phyloP scores from a whole-genome alignment of 495 filamentous ascomycete genomes.

The Penicillium bialowiezense region DNA sequence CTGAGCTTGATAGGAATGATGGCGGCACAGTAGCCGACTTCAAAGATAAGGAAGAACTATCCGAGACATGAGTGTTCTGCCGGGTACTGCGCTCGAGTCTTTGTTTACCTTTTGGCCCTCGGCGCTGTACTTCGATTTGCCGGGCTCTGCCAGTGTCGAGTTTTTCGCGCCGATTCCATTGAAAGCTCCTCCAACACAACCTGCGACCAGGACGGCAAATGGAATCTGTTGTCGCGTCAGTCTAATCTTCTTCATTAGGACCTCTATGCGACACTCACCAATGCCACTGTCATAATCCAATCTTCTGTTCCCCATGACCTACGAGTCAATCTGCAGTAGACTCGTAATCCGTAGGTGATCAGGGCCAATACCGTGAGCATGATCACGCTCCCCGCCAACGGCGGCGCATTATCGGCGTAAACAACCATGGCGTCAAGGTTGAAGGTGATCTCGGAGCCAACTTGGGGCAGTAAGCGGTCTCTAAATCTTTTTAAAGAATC shows the following conservation, averaged over 20 bases:
- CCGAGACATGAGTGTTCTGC: neutral
- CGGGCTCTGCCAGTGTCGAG: conserved; percentile 8
- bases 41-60: conserved; percentile 26
- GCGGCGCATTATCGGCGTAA: conserved; percentile 18
- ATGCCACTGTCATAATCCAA: conserved; percentile 26
- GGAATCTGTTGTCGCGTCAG: conserved; percentile 14
- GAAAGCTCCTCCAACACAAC: conserved; percentile 23
- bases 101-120: conserved; percentile 16
- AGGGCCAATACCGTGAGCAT: conserved; percentile 18
- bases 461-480: conserved; percentile 15
- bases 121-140: conserved; percentile 15
- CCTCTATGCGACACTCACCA: conserved; percentile 6
- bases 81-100: neutral
- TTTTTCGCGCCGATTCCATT: conserved; percentile 22
- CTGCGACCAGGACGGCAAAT: conserved; percentile 19
- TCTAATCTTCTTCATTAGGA: neutral
- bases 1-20: conserved; percentile 31
- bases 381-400: conserved; percentile 18
- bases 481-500: neutral
- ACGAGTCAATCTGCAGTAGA: conserved; percentile 16
- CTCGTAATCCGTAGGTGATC: conserved; percentile 16
- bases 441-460: neutral
- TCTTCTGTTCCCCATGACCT: conserved; percentile 23
- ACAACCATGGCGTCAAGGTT: conserved; percentile 14
- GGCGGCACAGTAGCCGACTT: conserved; percentile 26